Base-by-base conservation (phyloP, 148 eudicot genomes). In the Nyssa sinensis region DNA sequence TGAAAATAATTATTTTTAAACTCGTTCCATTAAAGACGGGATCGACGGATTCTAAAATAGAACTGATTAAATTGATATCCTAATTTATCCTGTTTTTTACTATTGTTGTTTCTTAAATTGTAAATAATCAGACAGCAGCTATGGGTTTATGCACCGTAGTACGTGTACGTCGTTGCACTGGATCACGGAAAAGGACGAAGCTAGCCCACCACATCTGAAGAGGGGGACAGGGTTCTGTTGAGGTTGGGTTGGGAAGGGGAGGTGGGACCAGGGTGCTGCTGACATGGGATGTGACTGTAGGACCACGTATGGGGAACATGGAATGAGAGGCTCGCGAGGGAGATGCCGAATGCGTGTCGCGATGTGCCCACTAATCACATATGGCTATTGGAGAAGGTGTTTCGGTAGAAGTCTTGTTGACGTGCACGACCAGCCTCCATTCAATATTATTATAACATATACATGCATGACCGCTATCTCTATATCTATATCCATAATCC, bases 341-440 rank as follows among this genome's bases (percentile, higher is more conserved):
- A 49, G 66, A 68, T 68, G 71, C 71, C 34, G 27, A 41, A 68
- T 68, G 51, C 0, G 13, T 59, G 65, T 71, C 65, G 64, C 32
- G 64, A 33, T 71, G 74, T 57, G 74, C 47, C 30, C 74, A 34
- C 74, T 5, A 59, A 34, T 0, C 29, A 7, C 21, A 19, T 9
- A 27, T 57, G 44, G 32, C 28, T 21, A 24, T 14, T 53, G 14
- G 17, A 25, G 39, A 53, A 53, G 33, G 72, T 51, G 39, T 17
- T 29, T 21, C 21, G 4, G 13, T 64, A 31, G 47, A 33, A 64
- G 27, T 69, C 35, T n/a, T 8, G 62, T 55, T n/a, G 41, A 70
- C 62, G 73, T 55, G 74, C 31, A 55, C 74, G 12, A 34, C 51
- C 51, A 55, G 9, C 23, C 64, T 71, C 74, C 74, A 71, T 32